Evolutionary conservation across 2,329 filamentous ascomycete genomes (phyloP), one percentile per base, ranked within the genome.

Genomic region (Alternaria solani): DNA sequence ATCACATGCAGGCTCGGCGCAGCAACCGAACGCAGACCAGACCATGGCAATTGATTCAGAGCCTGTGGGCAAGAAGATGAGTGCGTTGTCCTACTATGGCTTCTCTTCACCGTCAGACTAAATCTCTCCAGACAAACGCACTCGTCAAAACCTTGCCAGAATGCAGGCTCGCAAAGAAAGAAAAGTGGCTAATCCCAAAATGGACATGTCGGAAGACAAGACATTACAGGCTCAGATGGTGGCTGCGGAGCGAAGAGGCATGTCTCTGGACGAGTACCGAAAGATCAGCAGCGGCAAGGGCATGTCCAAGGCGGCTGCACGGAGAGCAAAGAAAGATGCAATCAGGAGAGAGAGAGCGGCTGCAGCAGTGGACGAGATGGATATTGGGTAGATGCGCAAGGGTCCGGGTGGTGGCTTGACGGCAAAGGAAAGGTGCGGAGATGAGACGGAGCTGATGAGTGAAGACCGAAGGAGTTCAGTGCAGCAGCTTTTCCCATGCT

Each of bases 101-200:
- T 36, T 44, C 2, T 36, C 2, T 43, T 26, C 18, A 18, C 26
- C 25, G n/a, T 34, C 11, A 23, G 44, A 9, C 51, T 54, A 51
- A 62, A 11, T n/a, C 2, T 5, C 5, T 39, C n/a, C 18, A 69
- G 67, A 56, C 25, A 69, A 65, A 55, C 63, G 67, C 12, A 61
- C 63, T 32, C 67, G 67, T 18, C 65, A 69, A 36, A 69, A 69
- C 32, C 47, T 69, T 28, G 64, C 59, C n/a, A 66, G 43, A n/a
- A 64, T 66, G 61, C 59, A 68, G 46, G 64, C 65, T 26, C 64
- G 65, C 23, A 62, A 60, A 38, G 51, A 55, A 32, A 64, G 51
- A 43, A 57, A 55, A 44, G 48, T 39, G 3, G 18, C 44, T 36
- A 57, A 44, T 25, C 32, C 51, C 51, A 52, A 61, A 32, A 48